Evolutionary conservation across 305 asterid genomes (phyloP).

Genomic region (Salvia sclarea): DNA sequence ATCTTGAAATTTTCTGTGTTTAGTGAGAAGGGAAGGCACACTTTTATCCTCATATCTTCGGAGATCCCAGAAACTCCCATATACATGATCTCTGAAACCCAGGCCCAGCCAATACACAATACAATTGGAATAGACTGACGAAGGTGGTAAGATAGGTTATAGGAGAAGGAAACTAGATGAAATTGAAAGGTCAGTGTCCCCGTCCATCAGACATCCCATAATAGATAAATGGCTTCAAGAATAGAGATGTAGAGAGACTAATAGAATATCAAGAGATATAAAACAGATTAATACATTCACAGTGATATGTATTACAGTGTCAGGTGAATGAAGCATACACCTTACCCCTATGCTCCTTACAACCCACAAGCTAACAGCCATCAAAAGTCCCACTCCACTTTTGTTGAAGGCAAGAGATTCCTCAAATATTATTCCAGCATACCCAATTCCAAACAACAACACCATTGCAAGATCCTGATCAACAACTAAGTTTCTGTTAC

Average conservation of each 20-base stretch:
- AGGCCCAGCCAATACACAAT: background rate
- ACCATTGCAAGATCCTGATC: constrained; percentile 95
- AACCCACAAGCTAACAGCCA: constrained; percentile 98
- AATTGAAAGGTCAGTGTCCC: constrained; percentile 5
- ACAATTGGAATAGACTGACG: background rate
- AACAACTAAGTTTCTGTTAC: background rate
- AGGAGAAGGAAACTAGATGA: background rate
- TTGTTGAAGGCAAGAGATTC: constrained; percentile 97
- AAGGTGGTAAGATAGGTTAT: constrained; percentile 8
- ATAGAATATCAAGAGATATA: background rate
- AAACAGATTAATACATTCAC: constrained; percentile 3
- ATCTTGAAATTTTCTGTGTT: constrained; percentile 22
- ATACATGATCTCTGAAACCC: background rate
- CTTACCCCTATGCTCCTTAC: constrained; percentile 93
- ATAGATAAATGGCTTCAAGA: background rate
- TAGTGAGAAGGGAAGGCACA: constrained; percentile 12
- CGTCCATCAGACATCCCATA: constrained; percentile 14
- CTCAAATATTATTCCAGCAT: constrained; percentile 92
- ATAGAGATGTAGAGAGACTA: background rate
- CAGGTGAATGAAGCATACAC: constrained; percentile 22
- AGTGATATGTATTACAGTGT: constrained; percentile 6
- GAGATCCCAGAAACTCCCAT: background rate
- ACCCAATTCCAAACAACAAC: constrained; percentile 81
- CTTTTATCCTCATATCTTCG: background rate
- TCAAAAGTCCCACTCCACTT: constrained; percentile 97